These are phyloP conservation scores for Trichosporon sp. DNA, from an alignment of 1,284 basidiomycete genomes.

Conservation along the genomic window DNA sequence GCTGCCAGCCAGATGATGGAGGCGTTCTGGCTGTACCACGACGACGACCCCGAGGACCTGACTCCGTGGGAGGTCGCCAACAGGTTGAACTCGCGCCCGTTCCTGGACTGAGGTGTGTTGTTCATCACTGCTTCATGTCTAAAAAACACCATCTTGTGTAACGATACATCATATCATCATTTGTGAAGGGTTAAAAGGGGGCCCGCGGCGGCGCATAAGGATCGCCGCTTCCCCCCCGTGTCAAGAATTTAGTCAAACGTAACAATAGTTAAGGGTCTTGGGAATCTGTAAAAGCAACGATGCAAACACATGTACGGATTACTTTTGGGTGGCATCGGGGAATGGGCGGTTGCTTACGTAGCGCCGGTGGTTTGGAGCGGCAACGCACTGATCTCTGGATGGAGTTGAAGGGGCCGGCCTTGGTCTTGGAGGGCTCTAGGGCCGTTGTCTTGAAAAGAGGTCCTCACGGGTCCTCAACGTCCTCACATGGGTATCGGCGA, in stretches of 20 bases:
- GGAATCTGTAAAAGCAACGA: neutral
- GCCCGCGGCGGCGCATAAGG: no score
- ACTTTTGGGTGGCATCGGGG: neutral
- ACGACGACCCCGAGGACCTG: slow-evolving; percentile 20
- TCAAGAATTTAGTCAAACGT: neutral
- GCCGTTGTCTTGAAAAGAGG: no score
- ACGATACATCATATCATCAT: neutral
- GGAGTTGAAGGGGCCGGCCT: no score
- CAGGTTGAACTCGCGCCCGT: slow-evolving; percentile 21
- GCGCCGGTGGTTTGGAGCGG: no score
- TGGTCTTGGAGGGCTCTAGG: no score
- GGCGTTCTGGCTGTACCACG: slow-evolving; percentile 30
- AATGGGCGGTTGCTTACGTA: neutral
- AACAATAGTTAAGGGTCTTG: neutral
- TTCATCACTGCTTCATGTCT: no score
- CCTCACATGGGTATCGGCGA: no score
- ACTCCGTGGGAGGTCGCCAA: slow-evolving; percentile 24
- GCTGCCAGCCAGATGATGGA: slow-evolving; percentile 28
- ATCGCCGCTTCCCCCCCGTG: no score
- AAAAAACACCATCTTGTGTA: neutral
- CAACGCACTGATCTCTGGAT: no score
- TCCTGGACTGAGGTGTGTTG: slow-evolving; percentile 14
- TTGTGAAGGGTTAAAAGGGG: neutral
- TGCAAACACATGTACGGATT: neutral
- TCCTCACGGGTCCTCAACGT: no score